Percentiles rank a stretch among this genome's conserved stretches.
Conservation (phyloP, 108 stramenopile species). For the Cyclotella sp. region DNA sequence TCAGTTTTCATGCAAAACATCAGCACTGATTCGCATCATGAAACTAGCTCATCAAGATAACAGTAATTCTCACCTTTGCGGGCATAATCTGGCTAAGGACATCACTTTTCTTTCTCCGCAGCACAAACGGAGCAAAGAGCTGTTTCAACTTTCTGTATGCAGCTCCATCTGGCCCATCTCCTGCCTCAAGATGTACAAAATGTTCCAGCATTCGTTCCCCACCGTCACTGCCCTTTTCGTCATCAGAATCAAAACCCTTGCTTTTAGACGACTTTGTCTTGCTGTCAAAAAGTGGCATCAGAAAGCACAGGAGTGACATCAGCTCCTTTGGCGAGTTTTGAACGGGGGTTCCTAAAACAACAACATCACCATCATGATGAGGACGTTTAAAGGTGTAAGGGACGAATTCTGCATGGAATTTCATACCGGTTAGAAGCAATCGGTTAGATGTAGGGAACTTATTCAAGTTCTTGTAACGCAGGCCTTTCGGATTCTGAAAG, state of each 20-base stretch:
- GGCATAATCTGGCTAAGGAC: slow-evolving; percentile 87
- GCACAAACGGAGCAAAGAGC: slow-evolving; percentile 91
- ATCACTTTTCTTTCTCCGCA: slow-evolving; percentile 90
- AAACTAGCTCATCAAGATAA: not conserved
- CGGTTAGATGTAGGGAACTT: slow-evolving; percentile 67
- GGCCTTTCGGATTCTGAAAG: slow-evolving; percentile 65
- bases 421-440: slow-evolving; percentile 73
- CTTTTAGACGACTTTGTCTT: slow-evolving; percentile 36
- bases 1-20: slow-evolving; percentile 19
- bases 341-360: slow-evolving; percentile 58
- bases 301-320: slow-evolving; percentile 84
- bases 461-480: slow-evolving; percentile 75
- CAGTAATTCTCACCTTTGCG: slow-evolving; percentile 53
- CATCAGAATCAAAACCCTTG: slow-evolving; percentile 54
- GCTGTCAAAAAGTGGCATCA: slow-evolving; percentile 84
- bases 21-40: not conserved
- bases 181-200: slow-evolving; percentile 71
- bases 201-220: slow-evolving; percentile 82
- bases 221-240: slow-evolving; percentile 59
- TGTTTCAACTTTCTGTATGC: slow-evolving; percentile 84
- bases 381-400: not conserved
- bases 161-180: slow-evolving; percentile 37
- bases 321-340: slow-evolving; percentile 88
- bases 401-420: not conserved
- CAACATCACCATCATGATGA: not conserved